Base-by-base conservation (phyloP, 257 asterid genomes). In the Nicotiana attenuata region DNA sequence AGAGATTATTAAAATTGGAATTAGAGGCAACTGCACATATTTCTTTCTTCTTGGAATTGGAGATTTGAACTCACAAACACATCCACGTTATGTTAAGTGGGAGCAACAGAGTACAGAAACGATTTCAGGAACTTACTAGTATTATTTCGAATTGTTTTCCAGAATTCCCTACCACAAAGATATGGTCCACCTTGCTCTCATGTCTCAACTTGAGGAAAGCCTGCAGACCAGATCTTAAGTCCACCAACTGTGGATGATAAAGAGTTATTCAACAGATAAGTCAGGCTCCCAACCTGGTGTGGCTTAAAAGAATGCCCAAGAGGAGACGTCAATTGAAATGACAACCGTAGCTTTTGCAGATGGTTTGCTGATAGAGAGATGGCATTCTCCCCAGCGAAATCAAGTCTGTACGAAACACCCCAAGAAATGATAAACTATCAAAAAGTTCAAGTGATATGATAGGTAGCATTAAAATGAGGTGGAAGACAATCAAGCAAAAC, bases 281-380 rank as follows among this genome's bases (percentile, higher is more conserved):
- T 81, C 55, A 65, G 68, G 86, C 69, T 60, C 38, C 82, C 47
- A 85, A 94, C 99, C 98, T 96, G 99, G 88, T 94, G 97, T 73
- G 99, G 97, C 82, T 87, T 89, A 86, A 94, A 94, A 76, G 91
- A 90, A 63, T 89, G 86, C 86, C 97, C 95, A 76, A 85, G 87
- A 80, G 99, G 92, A 88, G 97, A 91, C 76, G 82, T 85, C 87
- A 96, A 89, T 84, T 85, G 89, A 88, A 92, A 96, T 65, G 93
- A 89, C 87, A 96, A 81, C 76, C 85, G 87, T 85, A 96, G 85
- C 90, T 94, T 94, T 92, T 96, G 99, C 78, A 96, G 97, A 83
- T 96, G 99, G 88, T 94, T 96, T 81, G 99, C 99, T 83, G 92
- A 92, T 86, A 96, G 83, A 79, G 95, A 80, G 85, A 92, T 84